A percentile compares a stretch with the other conserved stretches of the same genome.
Evolutionary conservation across 2,329 filamentous ascomycete genomes (phyloP).

Genomic region (Erysiphe neolycopersici): DNA sequence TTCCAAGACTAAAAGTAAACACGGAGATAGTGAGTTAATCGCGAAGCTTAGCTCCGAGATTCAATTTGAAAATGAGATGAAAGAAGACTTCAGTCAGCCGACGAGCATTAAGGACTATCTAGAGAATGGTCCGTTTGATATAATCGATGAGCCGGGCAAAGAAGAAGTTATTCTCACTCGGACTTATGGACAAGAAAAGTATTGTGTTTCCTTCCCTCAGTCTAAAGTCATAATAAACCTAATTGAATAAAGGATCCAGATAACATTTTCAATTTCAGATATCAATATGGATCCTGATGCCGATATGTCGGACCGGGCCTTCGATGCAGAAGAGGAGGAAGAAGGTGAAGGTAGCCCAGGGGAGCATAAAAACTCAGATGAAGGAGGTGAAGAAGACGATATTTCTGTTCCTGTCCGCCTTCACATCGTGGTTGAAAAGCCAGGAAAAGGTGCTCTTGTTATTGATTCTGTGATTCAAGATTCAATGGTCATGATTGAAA

Average conservation of each 20-base stretch:
- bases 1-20: slow-evolving; percentile 32
- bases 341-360: slow-evolving; percentile 30
- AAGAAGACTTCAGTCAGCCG: slow-evolving; percentile 43
- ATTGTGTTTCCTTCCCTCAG: slow-evolving; percentile 17
- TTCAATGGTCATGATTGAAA: slow-evolving; percentile 65
- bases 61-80: slow-evolving; percentile 54
- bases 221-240: background rate
- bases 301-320: slow-evolving; percentile 24
- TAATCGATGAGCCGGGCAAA: slow-evolving; percentile 56
- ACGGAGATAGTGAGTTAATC: slow-evolving; percentile 45
- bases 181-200: slow-evolving; percentile 73
- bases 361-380: slow-evolving; percentile 26
- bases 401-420: slow-evolving; percentile 53
- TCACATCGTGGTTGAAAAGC: slow-evolving; percentile 72
- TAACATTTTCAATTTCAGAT: slow-evolving; percentile 67
- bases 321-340: slow-evolving; percentile 24
- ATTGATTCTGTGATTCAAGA: slow-evolving; percentile 73
- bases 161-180: slow-evolving; percentile 72
- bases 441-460: slow-evolving; percentile 57
- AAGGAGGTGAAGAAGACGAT: slow-evolving; percentile 26
- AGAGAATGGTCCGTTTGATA: slow-evolving; percentile 59
- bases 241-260: slow-evolving; percentile 30
- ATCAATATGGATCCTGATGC: slow-evolving; percentile 37
- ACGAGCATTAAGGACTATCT: slow-evolving; percentile 68
- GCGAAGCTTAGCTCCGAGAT: slow-evolving; percentile 71